phyloP scores from a whole-genome alignment of 2,329 filamentous ascomycete genomes.

The Pleochaeta shiraiana region DNA sequence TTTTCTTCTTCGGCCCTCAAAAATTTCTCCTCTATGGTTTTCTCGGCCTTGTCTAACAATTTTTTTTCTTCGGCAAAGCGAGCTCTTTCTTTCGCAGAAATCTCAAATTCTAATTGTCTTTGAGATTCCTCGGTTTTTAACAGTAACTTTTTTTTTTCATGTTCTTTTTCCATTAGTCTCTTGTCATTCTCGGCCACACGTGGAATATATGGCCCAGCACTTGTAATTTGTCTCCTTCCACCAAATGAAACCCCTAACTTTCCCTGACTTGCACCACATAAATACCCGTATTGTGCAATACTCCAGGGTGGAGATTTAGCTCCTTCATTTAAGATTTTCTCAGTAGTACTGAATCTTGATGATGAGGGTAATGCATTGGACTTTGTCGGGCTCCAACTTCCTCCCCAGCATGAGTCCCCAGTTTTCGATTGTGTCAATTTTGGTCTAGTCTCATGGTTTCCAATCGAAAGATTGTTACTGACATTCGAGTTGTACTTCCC shows the following conservation, averaged over 20 bases:
- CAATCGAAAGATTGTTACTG: constrained; percentile 33
- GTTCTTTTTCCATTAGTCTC: constrained; percentile 30
- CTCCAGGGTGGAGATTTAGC: constrained; percentile 87
- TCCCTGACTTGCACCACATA: constrained; percentile 91
- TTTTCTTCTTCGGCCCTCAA: constrained; percentile 43
- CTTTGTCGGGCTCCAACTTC: constrained; percentile 40
- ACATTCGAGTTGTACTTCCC: constrained; percentile 30
- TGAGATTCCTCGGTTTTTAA: constrained; percentile 31
- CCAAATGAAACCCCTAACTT: constrained; percentile 91
- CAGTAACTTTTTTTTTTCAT: constrained; percentile 36
- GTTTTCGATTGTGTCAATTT: constrained; percentile 18
- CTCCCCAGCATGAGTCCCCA: constrained; percentile 23
- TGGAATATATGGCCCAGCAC: constrained; percentile 55
- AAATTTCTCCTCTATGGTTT: constrained; percentile 34
- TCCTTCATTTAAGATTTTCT: constrained; percentile 59
- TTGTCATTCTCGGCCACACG: constrained; percentile 72
- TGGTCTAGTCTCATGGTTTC: constrained; percentile 16
- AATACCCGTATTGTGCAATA: constrained; percentile 94
- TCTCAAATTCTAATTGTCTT: constrained; percentile 24
- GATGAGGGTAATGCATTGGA: constrained; percentile 30
- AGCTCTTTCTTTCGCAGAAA: constrained; percentile 39
- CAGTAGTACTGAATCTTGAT: constrained; percentile 65
- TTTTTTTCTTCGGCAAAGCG: constrained; percentile 39
- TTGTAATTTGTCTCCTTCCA: constrained; percentile 79
- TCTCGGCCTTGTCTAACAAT: constrained; percentile 43